Evolutionary conservation across 1,284 basidiomycete species (phyloP).

Genomic region (Irpex sp.): DNA sequence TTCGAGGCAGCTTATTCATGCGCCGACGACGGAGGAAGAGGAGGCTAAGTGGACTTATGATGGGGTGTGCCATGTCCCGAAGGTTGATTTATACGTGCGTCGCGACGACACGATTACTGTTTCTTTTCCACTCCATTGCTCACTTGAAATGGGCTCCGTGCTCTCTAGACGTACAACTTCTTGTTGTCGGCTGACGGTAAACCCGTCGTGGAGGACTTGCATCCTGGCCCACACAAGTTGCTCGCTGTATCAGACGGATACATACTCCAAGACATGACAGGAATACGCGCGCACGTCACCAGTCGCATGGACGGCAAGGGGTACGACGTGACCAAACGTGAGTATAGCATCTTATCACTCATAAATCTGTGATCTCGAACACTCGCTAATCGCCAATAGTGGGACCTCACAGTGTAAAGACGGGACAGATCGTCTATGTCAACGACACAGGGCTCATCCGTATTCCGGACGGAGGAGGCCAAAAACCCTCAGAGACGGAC

Average conservation of each 20-base stretch:
- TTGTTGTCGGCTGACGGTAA: constrained; percentile 61
- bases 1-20: constrained; percentile 59
- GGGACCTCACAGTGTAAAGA: constrained; percentile 74
- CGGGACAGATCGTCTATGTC: constrained; percentile 77
- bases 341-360: constrained; percentile 20
- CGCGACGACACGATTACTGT: not conserved
- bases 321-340: constrained; percentile 80
- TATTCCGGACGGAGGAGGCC: constrained; percentile 19
- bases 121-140: too few relatives aligned
- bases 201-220: constrained; percentile 57
- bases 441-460: constrained; percentile 62
- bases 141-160: too few relatives aligned
- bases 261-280: constrained; percentile 70
- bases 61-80: constrained; percentile 71
- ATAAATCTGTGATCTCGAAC: not conserved
- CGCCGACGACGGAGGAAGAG: constrained; percentile 44
- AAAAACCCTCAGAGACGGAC: constrained; percentile 23
- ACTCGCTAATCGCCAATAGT: constrained; percentile 42
- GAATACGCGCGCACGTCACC: constrained; percentile 71
- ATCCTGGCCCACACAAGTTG: constrained; percentile 64
- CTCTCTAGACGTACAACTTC: constrained; percentile 69
- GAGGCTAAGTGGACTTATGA: constrained; percentile 52
- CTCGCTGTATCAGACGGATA: constrained; percentile 62
- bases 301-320: constrained; percentile 78
- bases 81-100: constrained; percentile 68